Evolutionary conservation across 306 rosid genomes (phyloP), one percentile per base, ranked within the genome.

Genomic region (Morella rubra): DNA sequence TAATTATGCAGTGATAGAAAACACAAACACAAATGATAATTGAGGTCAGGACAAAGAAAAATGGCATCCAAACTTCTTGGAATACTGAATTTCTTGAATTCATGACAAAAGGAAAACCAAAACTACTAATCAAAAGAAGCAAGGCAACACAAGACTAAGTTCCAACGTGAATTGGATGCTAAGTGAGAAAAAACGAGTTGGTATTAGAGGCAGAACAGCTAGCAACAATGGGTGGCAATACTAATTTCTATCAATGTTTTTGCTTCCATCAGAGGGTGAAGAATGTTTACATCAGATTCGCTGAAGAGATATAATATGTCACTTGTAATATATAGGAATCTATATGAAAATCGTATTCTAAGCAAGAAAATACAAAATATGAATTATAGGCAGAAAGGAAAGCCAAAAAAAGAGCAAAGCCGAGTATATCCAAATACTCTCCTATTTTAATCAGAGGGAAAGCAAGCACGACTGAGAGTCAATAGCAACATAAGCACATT

Each of bases 21-120:
- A 81, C 64, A 24, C 49, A 72, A n/a, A 22, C 40, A 67, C 54
- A 77, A 32, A 45, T 62, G 51, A 76, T 47, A 49, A 74, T 19
- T 15, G 16, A 69, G 27, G 80, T n/a, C 22, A 72, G 60, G 56
- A 59, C 42, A 76, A 11, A 71, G 69, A 76, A 22, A 10, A 32
- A 59, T 13, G 18, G n/a, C 44, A 5, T 60, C 42, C 1, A 7
- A 32, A 60, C 44, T 24, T 58, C 42, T 27, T 10, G 16, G 18
- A 13, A 4, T 32, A 61, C 49, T 65, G 24, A 41, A 19, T 65
- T 65, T n/a, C 68, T 61, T 10, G 44, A 41, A 8, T 65, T 41
- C 32, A 65, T 65, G 46, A 16, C 4, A 42, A 1, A 65, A 7
- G 42, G 7, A 3, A 42, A 42, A 44, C 42, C 71, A 42, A 65